Conservation (phyloP, 345 rosid species). For the Hypericum perforatum region DNA sequence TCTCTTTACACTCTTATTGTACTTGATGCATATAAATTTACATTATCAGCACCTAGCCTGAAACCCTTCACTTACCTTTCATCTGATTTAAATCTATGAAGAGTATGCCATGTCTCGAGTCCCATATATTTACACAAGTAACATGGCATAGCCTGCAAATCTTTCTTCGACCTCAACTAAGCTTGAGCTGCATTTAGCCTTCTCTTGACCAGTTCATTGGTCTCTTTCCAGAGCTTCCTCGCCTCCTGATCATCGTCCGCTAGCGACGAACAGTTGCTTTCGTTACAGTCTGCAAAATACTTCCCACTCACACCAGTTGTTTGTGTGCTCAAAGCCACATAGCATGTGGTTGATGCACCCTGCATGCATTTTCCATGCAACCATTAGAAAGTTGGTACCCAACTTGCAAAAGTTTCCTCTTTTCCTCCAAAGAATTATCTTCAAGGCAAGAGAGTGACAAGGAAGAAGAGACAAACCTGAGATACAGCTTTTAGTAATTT, state of each 20-base stretch:
- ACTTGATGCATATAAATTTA: too few relatives aligned
- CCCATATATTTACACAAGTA: slow-evolving; percentile 3
- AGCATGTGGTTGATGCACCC: slow-evolving; percentile 97
- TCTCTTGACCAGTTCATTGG: slow-evolving; percentile 42
- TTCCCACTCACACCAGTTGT: slow-evolving; percentile 50
- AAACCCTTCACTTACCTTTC: too few relatives aligned
- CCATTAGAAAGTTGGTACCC: not conserved
- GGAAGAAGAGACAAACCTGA: slow-evolving; percentile 41
- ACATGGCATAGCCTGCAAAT: too few relatives aligned
- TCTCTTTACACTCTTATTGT: too few relatives aligned
- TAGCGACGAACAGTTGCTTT: slow-evolving; percentile 52
- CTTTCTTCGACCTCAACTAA: not conserved
- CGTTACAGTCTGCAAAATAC: slow-evolving; percentile 88
- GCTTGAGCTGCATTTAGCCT: slow-evolving; percentile 17
- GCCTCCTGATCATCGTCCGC: slow-evolving; percentile 66
- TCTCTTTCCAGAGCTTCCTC: slow-evolving; percentile 47
- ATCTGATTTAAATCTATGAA: too few relatives aligned
- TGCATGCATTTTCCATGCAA: slow-evolving; percentile 16
- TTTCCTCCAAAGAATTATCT: slow-evolving; percentile 1
- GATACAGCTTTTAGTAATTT: slow-evolving; percentile 67
- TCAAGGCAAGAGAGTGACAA: not conserved
- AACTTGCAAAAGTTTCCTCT: not conserved
- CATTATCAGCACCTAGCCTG: too few relatives aligned
- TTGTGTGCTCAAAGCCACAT: slow-evolving; percentile 68
- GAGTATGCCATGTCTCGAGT: not conserved